Evolutionary conservation across 768 basidiomycete species (phyloP).

Genomic region (Russula lepida): DNA sequence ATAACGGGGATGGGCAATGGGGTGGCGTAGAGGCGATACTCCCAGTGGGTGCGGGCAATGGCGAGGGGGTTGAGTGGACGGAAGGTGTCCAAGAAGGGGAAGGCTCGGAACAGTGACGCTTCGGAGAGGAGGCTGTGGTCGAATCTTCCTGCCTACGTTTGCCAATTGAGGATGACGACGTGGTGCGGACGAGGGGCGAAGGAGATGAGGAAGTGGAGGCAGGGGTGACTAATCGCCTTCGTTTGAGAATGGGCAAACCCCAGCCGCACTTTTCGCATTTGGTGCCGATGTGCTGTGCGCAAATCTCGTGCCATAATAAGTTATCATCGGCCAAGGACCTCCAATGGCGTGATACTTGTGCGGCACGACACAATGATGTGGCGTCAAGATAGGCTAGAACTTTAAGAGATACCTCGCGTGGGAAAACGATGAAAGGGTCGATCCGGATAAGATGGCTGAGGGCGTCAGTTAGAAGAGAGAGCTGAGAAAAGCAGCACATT

Average conservation of each 20-base stretch:
- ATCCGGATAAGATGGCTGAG: slow-evolving; percentile 89
- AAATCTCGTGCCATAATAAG: slow-evolving; percentile 90
- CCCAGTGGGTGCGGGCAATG: neutral
- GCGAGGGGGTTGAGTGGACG: neutral
- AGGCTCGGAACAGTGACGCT: slow-evolving; percentile 6
- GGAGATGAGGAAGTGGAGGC: slow-evolving; percentile 29
- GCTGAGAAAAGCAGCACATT: slow-evolving; percentile 98
- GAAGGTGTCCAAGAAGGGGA: neutral
- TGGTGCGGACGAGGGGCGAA: slow-evolving; percentile 24
- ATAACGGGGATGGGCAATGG: slow-evolving; percentile 11
- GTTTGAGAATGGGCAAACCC: slow-evolving; percentile 89
- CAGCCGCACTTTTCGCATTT: slow-evolving; percentile 97
- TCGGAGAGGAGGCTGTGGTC: slow-evolving; percentile 8
- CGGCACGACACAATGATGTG: slow-evolving; percentile 85
- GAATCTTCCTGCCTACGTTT: slow-evolving; percentile 37
- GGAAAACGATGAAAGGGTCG: slow-evolving; percentile 87
- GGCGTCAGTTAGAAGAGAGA: slow-evolving; percentile 90
- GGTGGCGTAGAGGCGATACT: neutral
- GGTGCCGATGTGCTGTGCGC: slow-evolving; percentile 96
- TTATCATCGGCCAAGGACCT: slow-evolving; percentile 88
- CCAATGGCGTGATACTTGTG: slow-evolving; percentile 85
- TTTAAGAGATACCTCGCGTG: slow-evolving; percentile 81
- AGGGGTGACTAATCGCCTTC: slow-evolving; percentile 42
- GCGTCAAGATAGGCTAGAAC: slow-evolving; percentile 87
- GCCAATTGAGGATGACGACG: slow-evolving; percentile 20